Base-by-base conservation (phyloP, 1,284 basidiomycete genomes). In the Taiwanofungus camphoratus region DNA sequence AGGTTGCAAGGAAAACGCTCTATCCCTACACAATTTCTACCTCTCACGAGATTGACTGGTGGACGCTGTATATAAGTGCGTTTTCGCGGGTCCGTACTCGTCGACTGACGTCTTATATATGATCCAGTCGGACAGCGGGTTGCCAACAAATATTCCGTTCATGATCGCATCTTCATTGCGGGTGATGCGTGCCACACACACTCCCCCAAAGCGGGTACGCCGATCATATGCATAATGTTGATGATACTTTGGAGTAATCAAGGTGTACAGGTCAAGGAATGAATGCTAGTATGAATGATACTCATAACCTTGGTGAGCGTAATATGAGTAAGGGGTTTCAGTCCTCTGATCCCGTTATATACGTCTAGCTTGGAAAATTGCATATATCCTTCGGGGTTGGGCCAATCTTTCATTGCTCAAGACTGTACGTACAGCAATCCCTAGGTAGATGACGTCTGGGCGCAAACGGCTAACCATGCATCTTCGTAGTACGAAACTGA, bases 171-270 rank as follows among this genome's bases (percentile, higher is more conserved):
- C 3, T 90, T 91, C 60, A 90, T 91, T 49, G 84, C 80, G 1
- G 87, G 87, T 2, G 85, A 88, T 62, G 82, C 82, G 2, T 87
- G 81, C 53, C 89, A 92, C 56, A 92, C 89, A 0, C 89, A 92
- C 62, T 89, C 86, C 0, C 88, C 88, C 0, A 91, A 78, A 52
- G 73, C 74, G 3, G 62, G 59, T 54, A 23, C 3, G 54, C 7
- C 12, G 18, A 6, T 4, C 7, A 13, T 20, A 5, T 11, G 30
- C n/a, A 12, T 40, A 11, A 35, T 21, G 13, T 11, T 16, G 9
- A 16, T 9, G 11, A 33, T 33, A 33, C 16, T 8, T n/a, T 29
- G 9, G n/a, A 8, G n/a, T 29, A 8, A n/a, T 29, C 26, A n/a
- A 8, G 26, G 26, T 34, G 82, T 68, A 65, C 79, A 67, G 76